These are phyloP conservation scores for Hypoxylon sp. DNA, from an alignment of 2,329 filamentous ascomycete species.

Conservation along the genomic window DNA sequence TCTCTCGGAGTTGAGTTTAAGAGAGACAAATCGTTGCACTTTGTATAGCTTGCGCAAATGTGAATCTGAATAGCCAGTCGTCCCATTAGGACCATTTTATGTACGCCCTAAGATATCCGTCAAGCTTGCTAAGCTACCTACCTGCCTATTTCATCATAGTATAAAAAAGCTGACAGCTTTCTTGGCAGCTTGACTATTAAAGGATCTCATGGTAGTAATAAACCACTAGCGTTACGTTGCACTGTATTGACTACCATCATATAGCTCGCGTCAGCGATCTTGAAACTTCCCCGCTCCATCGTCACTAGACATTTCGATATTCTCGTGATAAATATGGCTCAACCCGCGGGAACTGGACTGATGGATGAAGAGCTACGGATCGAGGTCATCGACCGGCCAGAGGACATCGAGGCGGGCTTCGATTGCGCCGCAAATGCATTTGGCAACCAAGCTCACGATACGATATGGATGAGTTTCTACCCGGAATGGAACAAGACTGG, in stretches of 20 bases:
- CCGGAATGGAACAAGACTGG: constrained; percentile 66
- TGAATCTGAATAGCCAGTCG: not conserved
- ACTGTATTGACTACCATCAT: constrained; percentile 6
- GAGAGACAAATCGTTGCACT: not conserved
- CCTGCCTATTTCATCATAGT: not conserved
- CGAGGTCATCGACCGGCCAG: constrained; percentile 44
- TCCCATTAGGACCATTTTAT: too few relatives aligned
- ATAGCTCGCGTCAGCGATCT: not conserved
- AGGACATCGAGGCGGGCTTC: constrained; percentile 50
- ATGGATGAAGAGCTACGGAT: constrained; percentile 39
- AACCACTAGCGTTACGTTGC: constrained; percentile 5
- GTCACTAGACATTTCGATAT: not conserved
- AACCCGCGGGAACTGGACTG: not conserved
- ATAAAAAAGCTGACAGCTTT: not conserved
- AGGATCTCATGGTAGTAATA: constrained; percentile 7
- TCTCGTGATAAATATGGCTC: constrained; percentile 15
- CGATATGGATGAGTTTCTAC: constrained; percentile 66
- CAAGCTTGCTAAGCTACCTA: not conserved
- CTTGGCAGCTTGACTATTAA: constrained; percentile 25
- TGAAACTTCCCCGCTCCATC: constrained; percentile 24
- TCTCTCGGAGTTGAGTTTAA: not conserved
- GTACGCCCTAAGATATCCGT: too few relatives aligned
- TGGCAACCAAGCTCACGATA: constrained; percentile 65
- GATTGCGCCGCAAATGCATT: constrained; percentile 60
- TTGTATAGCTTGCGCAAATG: not conserved